These are phyloP conservation scores for Arachis stenosperma DNA, from an alignment of 306 rosid genomes.

Conservation along the genomic window DNA sequence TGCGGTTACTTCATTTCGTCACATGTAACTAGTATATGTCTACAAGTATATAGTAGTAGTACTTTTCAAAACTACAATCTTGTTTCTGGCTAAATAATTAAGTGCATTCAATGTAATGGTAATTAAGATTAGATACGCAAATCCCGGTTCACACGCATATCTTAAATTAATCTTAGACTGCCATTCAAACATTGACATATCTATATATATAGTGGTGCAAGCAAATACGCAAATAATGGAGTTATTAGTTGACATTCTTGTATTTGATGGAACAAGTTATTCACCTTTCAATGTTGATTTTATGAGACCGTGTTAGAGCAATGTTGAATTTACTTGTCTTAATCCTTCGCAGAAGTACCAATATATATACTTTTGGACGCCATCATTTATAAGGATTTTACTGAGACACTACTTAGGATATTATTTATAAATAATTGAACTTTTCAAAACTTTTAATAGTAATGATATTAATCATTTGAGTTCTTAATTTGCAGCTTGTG, in stretches of 20 bases:
- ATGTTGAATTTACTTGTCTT: too few relatives aligned
- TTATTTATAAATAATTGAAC: too few relatives aligned
- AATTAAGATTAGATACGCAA: neutral
- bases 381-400: too few relatives aligned
- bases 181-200: slow-evolving; percentile 2
- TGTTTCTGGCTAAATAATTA: neutral
- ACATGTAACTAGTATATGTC: neutral
- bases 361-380: too few relatives aligned
- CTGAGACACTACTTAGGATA: too few relatives aligned
- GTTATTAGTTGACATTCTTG: neutral
- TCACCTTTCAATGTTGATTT: neutral
- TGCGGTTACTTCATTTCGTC: neutral
- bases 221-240: neutral
- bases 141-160: neutral
- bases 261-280: neutral
- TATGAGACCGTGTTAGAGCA: neutral
- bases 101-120: neutral
- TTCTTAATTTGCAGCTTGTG: too few relatives aligned
- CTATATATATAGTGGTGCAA: neutral
- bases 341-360: too few relatives aligned
- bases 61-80: neutral
- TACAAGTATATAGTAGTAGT: too few relatives aligned
- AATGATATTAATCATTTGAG: too few relatives aligned
- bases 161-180: neutral
- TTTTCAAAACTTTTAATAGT: too few relatives aligned